Conservation (phyloP, 352 stramenopile genomes). For the Halophytophthora batemanensis region DNA sequence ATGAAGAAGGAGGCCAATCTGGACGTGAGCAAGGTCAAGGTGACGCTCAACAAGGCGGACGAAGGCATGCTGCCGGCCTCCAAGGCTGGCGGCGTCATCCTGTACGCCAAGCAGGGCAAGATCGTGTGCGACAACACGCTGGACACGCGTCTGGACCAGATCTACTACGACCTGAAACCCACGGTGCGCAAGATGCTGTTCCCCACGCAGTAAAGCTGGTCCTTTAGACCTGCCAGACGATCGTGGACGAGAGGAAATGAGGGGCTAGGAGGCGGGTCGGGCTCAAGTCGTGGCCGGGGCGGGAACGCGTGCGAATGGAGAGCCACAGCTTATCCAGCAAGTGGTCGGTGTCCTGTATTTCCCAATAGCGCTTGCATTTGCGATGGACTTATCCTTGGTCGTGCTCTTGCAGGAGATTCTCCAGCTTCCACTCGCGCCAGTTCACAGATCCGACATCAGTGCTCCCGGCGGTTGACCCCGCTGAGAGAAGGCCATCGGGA, state of each 20-base stretch:
- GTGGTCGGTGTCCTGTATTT: no score
- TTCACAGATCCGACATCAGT: background rate
- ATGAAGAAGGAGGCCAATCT: conserved; percentile 91
- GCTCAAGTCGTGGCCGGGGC: no score
- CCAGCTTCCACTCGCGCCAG: conserved; percentile 22
- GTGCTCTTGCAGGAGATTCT: conserved; percentile 16
- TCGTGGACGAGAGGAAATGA: background rate
- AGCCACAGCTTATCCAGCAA: no score
- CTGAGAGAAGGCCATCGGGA: no score
- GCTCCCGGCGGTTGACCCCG: no score
- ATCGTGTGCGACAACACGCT: conserved; percentile 99
- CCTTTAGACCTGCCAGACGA: background rate
- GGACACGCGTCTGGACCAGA: conserved; percentile 80
- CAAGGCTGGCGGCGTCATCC: conserved; percentile 80
- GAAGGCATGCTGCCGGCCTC: conserved; percentile 80
- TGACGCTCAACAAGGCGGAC: conserved; percentile 87
- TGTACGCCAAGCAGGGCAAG: conserved; percentile 91
- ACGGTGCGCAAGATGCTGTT: conserved; percentile 79
- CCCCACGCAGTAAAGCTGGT: conserved; percentile 39
- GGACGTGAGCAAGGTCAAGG: conserved; percentile 88
- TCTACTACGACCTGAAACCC: conserved; percentile 85
- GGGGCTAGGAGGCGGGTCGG: conserved; percentile 8
- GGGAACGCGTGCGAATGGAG: no score
- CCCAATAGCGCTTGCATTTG: no score
- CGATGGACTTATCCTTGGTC: no score